Evolutionary conservation across 352 stramenopile species (phyloP).

Genomic region (Halophytophthora batemanensis): DNA sequence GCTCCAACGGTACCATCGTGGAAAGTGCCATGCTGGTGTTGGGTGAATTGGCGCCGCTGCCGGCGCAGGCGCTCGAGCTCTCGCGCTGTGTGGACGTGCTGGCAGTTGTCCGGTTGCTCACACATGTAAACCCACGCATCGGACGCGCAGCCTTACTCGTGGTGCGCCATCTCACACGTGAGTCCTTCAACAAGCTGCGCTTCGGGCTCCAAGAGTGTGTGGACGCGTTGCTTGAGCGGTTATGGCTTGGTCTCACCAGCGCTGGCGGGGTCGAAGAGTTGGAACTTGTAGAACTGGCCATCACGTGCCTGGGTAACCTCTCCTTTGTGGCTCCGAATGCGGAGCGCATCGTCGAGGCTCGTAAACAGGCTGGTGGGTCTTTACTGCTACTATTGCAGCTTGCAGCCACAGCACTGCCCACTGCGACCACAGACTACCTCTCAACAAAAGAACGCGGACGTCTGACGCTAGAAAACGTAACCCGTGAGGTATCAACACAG

Average conservation of each 20-base stretch:
- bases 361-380: slow-evolving; percentile 17
- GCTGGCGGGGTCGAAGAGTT: slow-evolving; percentile 49
- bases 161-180: slow-evolving; percentile 59
- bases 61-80: slow-evolving; percentile 63
- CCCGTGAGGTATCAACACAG: slow-evolving; percentile 1
- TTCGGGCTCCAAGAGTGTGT: slow-evolving; percentile 63
- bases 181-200: slow-evolving; percentile 77
- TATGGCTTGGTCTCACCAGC: slow-evolving; percentile 25
- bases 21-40: slow-evolving; percentile 72
- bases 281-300: slow-evolving; percentile 55
- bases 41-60: slow-evolving; percentile 56
- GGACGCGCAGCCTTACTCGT: slow-evolving; percentile 49
- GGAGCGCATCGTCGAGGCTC: slow-evolving; percentile 35
- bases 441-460: slow-evolving; percentile 25
- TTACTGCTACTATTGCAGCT: slow-evolving; percentile 50
- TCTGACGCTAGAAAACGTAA: slow-evolving; percentile 7
- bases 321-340: slow-evolving; percentile 54
- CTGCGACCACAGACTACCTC: slow-evolving; percentile 44
- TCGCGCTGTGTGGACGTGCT: slow-evolving; percentile 68
- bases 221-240: slow-evolving; percentile 40
- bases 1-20: slow-evolving; percentile 60
- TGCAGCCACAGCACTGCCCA: slow-evolving; percentile 32
- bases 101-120: slow-evolving; percentile 55
- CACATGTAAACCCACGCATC: slow-evolving; percentile 60
- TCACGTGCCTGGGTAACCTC: slow-evolving; percentile 63